These are phyloP conservation scores for Entomortierella lignicola DNA, from an alignment of 192 early-diverging fungal genomes.

Conservation along the genomic window DNA sequence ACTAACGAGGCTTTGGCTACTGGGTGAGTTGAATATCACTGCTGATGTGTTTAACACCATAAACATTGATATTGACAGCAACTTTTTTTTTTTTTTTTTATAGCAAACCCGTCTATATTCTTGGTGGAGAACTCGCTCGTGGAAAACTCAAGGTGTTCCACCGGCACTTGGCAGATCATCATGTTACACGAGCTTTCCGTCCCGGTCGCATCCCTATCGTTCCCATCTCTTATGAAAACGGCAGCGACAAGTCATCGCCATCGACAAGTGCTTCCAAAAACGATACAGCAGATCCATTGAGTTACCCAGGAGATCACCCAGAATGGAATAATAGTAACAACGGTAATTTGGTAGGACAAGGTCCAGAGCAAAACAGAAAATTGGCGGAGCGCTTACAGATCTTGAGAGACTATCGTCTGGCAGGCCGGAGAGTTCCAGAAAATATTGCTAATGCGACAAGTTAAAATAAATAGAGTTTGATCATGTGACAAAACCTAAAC, in stretches of 20 bases:
- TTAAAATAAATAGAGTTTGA: too few relatives aligned
- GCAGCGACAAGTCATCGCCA: not conserved
- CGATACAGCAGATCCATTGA: constrained; percentile 38
- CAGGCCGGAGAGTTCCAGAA: constrained; percentile 25
- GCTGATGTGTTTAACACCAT: too few relatives aligned
- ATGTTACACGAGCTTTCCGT: constrained; percentile 43
- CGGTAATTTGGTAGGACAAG: constrained; percentile 8
- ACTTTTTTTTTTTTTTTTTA: constrained; percentile 3
- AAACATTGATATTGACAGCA: not conserved
- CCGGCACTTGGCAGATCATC: constrained; percentile 23
- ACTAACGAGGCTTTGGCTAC: constrained; percentile 50
- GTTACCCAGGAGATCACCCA: constrained; percentile 46
- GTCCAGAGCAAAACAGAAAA: constrained; percentile 25
- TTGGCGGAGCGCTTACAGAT: constrained; percentile 24
- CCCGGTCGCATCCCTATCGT: constrained; percentile 34
- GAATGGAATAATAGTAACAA: constrained; percentile 12
- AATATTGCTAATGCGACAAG: constrained; percentile 29
- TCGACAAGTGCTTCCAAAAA: not conserved
- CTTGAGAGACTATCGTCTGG: constrained; percentile 27
- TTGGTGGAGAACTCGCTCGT: constrained; percentile 38
- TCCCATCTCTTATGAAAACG: not conserved
- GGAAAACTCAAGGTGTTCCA: constrained; percentile 50
- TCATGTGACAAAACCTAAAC: too few relatives aligned
- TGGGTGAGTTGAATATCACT: constrained; percentile 27
- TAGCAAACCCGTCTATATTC: constrained; percentile 48